phyloP scores from a whole-genome alignment of 2,329 filamentous ascomycete species.

The Aspergillus niger region DNA sequence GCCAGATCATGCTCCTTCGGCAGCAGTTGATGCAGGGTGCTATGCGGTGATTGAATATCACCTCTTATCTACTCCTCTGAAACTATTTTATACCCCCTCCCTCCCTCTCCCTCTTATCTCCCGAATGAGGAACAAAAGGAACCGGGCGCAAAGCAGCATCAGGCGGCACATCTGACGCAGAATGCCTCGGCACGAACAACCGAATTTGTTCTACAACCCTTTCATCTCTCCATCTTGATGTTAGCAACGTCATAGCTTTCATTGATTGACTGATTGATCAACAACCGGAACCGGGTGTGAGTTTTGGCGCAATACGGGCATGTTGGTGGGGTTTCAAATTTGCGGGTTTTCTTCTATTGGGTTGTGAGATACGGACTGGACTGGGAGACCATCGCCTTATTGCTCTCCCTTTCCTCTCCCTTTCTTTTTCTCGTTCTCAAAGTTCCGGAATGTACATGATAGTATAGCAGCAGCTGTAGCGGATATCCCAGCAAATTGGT shows the following conservation, averaged over 20 bases:
- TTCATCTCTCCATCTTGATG: not conserved
- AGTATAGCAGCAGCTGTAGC: slow-evolving; percentile 2
- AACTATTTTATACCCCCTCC: not conserved
- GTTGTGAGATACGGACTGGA: no score
- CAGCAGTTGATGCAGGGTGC: slow-evolving; percentile 58
- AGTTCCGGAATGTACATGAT: not conserved
- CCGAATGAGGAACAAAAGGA: not conserved
- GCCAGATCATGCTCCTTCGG: slow-evolving; percentile 77
- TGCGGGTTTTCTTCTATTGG: not conserved
- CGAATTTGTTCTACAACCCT: no score
- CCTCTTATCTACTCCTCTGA: not conserved
- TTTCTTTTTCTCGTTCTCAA: not conserved
- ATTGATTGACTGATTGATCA: not conserved
- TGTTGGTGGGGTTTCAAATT: not conserved
- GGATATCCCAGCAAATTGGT: slow-evolving; percentile 1
- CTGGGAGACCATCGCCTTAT: no score
- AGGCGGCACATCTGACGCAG: not conserved
- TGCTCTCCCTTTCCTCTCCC: not conserved
- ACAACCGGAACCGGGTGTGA: not conserved
- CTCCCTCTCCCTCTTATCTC: not conserved
- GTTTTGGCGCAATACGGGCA: not conserved
- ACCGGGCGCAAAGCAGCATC: not conserved
- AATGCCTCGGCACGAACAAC: no score
- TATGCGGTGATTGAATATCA: slow-evolving; percentile 30
- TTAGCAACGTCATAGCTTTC: not conserved